These are phyloP conservation scores for Lipomyces chichibuensis DNA, from an alignment of 805 yeast genomes.

Conservation along the genomic window DNA sequence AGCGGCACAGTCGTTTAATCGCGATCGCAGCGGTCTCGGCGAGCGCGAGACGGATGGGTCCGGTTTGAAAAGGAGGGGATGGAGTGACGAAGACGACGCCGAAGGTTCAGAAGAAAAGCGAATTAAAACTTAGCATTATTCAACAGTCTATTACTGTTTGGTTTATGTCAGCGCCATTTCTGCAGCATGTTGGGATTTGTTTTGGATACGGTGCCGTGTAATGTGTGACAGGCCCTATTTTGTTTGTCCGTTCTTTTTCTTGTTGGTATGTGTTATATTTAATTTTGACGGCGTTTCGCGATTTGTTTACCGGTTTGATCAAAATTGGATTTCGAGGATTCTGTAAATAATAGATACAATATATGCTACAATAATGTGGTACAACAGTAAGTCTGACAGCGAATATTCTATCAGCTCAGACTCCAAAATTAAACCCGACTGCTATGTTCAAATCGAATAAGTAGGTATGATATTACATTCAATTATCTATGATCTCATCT, in stretches of 20 bases:
- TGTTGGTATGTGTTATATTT: background rate
- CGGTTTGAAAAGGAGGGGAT: constrained; percentile 6
- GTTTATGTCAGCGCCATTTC: background rate
- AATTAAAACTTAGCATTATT: constrained; percentile 1
- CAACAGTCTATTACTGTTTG: background rate
- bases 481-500: background rate
- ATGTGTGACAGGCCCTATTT: too few relatives aligned
- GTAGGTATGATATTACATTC: too few relatives aligned
- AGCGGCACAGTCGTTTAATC: constrained; percentile 29
- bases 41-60: background rate
- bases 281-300: background rate
- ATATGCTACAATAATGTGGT: background rate
- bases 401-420: background rate
- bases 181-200: background rate
- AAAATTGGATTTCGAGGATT: background rate
- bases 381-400: background rate
- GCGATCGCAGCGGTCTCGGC: constrained; percentile 10
- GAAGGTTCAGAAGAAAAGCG: constrained; percentile 18
- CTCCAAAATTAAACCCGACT: background rate
- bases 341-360: constrained; percentile 4
- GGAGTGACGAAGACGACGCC: constrained; percentile 15
- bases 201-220: too few relatives aligned
- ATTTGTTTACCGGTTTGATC: background rate
- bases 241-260: too few relatives aligned
- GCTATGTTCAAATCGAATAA: background rate